phyloP scores from a whole-genome alignment of 2,329 filamentous ascomycete genomes.

The Phyllosticta citriasiana region DNA sequence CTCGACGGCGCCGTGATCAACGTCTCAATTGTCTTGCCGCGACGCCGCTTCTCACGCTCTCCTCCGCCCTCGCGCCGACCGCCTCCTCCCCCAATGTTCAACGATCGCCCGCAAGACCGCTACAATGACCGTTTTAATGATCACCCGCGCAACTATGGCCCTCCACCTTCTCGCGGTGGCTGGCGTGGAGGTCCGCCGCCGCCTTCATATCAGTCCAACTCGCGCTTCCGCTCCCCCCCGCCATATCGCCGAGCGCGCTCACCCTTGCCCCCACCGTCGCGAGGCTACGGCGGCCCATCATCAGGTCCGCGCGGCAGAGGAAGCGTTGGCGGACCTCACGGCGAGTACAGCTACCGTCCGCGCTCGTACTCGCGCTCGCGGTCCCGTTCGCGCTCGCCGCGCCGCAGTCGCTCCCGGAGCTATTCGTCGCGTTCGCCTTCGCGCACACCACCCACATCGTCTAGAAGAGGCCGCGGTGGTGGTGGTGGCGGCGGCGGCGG shows the following conservation, averaged over 20 bases:
- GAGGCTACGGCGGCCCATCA: constrained; percentile 2
- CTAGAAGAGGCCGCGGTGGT: constrained; percentile 28
- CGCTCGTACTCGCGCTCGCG: constrained; percentile 15
- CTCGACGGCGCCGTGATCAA: constrained; percentile 73
- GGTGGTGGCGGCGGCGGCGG: constrained; percentile 27
- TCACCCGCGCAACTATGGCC: constrained; percentile 17
- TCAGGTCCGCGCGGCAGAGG: not conserved
- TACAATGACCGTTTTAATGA: constrained; percentile 11
- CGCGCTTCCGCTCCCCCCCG: constrained; percentile 8
- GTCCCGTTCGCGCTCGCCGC: constrained; percentile 1
- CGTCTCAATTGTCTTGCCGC: constrained; percentile 80
- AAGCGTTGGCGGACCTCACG: not conserved
- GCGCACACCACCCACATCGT: constrained; percentile 11
- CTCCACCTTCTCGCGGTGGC: constrained; percentile 32
- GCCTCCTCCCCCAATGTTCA: constrained; percentile 22
- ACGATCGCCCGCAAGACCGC: constrained; percentile 8
- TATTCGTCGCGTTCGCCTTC: constrained; percentile 2
- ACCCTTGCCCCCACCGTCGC: not conserved
- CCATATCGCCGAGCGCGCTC: not conserved
- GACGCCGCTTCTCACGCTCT: constrained; percentile 69
- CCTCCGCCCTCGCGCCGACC: constrained; percentile 62
- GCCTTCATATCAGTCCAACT: constrained; percentile 3
- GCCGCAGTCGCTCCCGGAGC: constrained; percentile 6
- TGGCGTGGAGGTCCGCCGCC: constrained; percentile 19
- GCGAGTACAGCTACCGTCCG: constrained; percentile 23